Evolutionary conservation across 306 rosid genomes (phyloP), one percentile per base, ranked within the genome.

Genomic region (Astragalus membranaceus): DNA sequence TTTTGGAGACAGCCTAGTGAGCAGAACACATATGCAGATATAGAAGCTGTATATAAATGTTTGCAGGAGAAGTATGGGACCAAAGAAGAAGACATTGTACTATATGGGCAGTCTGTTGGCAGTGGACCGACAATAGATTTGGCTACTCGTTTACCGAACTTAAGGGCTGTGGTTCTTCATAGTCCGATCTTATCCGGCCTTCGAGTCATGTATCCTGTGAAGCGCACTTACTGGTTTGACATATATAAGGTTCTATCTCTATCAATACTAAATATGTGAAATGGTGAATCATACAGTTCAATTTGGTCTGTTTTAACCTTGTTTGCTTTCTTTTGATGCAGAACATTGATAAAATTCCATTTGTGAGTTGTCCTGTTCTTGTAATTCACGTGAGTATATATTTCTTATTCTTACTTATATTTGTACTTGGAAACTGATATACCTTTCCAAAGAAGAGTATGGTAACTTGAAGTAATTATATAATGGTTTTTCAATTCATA

Each of bases 161-260:
- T 94, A 74, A 83, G 98, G 80, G 96, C 98, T 42, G 88, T 88
- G 47, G 87, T 94, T 94, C 98, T 94, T 70, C 98, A 94, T 49
- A 94, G 98, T 75, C 95, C 96, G 5, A 94, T 94, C 78, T 61
- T 88, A 84, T 94, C 98, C 44, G 98, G 98, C 54, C 86, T 94
- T 37, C 85, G 98, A 61, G 98, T 94, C 86, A 90, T 94, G 98
- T 94, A 94, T 72, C 98, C 97, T 0, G 95, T 94, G 69, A 94
- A 90, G 84, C 81, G 94, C 80, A 84, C 98, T 0, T 94, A 85
- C 84, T 94, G 98, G 98, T 90, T 94, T 54, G 97, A 94, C 87
- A 94, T 94, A 77, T 94, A 88, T 42, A 94, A 94, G 98, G 98
- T 94, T 53, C 47, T 50, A 17, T 43, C 57, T 80, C 73, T 60